Conservation (phyloP, 2,329 filamentous ascomycete genomes). For the Lojkania enalia region DNA sequence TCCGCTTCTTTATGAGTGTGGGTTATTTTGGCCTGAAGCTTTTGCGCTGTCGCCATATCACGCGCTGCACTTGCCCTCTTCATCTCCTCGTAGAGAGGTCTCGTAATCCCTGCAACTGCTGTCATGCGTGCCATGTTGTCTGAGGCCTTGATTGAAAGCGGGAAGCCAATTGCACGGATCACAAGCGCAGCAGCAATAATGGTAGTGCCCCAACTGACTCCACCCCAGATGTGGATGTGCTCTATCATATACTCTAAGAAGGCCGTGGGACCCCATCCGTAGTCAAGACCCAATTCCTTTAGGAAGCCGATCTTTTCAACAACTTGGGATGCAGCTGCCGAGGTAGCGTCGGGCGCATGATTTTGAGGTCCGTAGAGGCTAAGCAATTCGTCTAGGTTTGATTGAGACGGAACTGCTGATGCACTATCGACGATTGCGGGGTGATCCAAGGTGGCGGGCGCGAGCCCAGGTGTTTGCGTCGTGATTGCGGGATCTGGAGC, state of each 20-base stretch:
- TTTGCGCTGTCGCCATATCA: constrained; percentile 47
- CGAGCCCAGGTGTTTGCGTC: constrained; percentile 36
- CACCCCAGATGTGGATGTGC: constrained; percentile 75
- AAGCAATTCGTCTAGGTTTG: constrained; percentile 17
- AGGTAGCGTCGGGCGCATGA: constrained; percentile 20
- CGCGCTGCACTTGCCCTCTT: constrained; percentile 46
- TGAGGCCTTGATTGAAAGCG: constrained; percentile 64
- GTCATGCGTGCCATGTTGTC: constrained; percentile 66
- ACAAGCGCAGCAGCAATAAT: constrained; percentile 68
- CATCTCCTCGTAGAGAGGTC: constrained; percentile 62
- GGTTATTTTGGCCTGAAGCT: constrained; percentile 53
- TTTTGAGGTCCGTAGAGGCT: too few relatives aligned
- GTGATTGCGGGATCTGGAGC: constrained; percentile 28
- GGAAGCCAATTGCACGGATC: constrained; percentile 67
- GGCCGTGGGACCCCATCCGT: constrained; percentile 77
- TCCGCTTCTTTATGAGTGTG: constrained; percentile 59
- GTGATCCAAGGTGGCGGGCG: constrained; percentile 43
- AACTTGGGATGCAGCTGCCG: constrained; percentile 18
- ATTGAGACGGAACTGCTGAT: constrained; percentile 17
- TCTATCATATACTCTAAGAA: constrained; percentile 77
- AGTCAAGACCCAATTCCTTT: constrained; percentile 80
- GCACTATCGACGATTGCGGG: constrained; percentile 28
- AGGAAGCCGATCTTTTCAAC: constrained; percentile 78
- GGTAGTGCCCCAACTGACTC: constrained; percentile 80
- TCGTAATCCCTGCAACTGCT: constrained; percentile 60